Base-by-base conservation (phyloP, 2,329 filamentous ascomycete genomes). In the Myriosclerotinia scirpicola region DNA sequence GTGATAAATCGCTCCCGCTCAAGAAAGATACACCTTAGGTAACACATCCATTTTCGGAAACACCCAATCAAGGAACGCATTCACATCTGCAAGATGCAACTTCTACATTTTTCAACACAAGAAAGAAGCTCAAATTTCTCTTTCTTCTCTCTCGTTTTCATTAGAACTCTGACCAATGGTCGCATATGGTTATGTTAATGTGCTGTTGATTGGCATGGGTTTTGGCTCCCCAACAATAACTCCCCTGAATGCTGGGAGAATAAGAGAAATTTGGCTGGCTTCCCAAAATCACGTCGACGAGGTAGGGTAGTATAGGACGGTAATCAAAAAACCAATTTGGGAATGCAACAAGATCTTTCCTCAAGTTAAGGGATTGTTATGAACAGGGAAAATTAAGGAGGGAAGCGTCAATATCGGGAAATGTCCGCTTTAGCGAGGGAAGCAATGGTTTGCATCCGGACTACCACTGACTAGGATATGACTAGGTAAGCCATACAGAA, bases 1-100 rank as follows among this genome's bases (percentile, higher is more conserved):
- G 52, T 66, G 65, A 66, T 55, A 50, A 66, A 64, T 66, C 58
- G 50, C 54, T 63, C 52, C 65, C 58, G 50, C 48, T 65, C 48
- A 12, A 65, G 54, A 65, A 22, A 65, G 1, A 52, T 53, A 60
- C 55, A 66, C 64, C 64, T 38, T 48, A 53, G 26, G 64, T 66
- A 22, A 22, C 52, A 66, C 65, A 64, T 12, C 58, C 50, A 61
- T 54, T 66, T 48, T 9, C 8, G 14, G 20, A 9, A 22, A 11
- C 36, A 30, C 17, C 54, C 63, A 65, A 60, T 53, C 20, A 52
- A 5, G 26, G 9, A 22, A 38, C 14, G 5, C n/a, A 17, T 40
- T 50, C 17, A 17, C 1, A 54, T 63, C 17, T 64, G 38, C 61
- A 46, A 54, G 14, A 42, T 36, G 38, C 50, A 48, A 44, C n/a